Percentiles rank a stretch among this genome's conserved stretches.
phyloP scores from a whole-genome alignment of 208 protist species.

The Porcisia hertigi region DNA sequence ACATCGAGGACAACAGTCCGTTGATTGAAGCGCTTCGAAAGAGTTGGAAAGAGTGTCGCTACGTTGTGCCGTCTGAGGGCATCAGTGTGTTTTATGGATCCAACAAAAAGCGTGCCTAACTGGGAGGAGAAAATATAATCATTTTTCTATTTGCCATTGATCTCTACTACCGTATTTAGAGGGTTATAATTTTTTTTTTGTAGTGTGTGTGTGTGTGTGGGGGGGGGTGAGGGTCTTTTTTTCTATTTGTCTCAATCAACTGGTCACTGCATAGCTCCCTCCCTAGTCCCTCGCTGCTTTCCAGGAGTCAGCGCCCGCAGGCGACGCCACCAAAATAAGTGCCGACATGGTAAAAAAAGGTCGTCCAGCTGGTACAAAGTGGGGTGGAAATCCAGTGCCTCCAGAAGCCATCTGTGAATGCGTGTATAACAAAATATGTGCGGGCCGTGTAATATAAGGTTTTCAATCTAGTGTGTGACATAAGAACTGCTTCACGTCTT shows the following conservation, averaged over 20 bases:
- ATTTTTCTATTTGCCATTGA: neutral
- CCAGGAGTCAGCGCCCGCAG: neutral
- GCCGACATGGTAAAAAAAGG: too few species aligned
- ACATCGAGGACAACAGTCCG: slow-evolving; percentile 62
- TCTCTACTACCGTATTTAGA: neutral
- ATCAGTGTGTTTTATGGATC: slow-evolving; percentile 70
- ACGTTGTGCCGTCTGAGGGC: slow-evolving; percentile 78
- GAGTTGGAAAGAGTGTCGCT: slow-evolving; percentile 68
- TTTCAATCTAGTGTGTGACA: neutral
- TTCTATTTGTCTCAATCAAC: neutral
- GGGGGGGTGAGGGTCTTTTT: too few species aligned
- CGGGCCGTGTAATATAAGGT: neutral
- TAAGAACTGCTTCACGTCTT: slow-evolving; percentile 3
- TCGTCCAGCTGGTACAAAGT: too few species aligned
- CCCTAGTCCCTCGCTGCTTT: neutral
- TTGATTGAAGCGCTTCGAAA: slow-evolving; percentile 48
- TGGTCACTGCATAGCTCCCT: neutral
- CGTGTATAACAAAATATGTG: neutral
- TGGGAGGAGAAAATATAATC: neutral
- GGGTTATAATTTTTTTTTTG: neutral
- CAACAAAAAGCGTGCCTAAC: slow-evolving; percentile 34
- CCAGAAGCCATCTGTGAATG: neutral
- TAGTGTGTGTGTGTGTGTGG: neutral
- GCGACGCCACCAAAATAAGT: neutral
- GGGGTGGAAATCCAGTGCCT: neutral